These are phyloP conservation scores for Hypoxylon sp. DNA, from an alignment of 2,329 filamentous ascomycete genomes.

Conservation along the genomic window DNA sequence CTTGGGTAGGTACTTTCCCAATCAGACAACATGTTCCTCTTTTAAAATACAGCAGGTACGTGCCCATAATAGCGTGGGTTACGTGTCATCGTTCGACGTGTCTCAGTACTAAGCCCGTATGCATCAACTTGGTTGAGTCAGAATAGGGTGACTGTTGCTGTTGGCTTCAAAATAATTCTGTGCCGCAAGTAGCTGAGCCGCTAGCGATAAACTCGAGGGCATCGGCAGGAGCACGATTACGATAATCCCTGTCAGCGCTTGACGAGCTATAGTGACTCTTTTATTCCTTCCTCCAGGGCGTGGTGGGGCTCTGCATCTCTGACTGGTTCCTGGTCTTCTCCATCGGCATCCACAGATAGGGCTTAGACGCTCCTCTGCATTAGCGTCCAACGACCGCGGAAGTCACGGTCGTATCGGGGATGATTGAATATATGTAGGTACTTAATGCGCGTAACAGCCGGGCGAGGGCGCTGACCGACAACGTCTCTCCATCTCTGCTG, in stretches of 20 bases:
- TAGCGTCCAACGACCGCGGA: neutral
- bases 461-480: neutral
- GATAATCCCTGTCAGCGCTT: neutral
- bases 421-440: neutral
- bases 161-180: too few species aligned
- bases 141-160: neutral
- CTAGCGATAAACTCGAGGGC: neutral
- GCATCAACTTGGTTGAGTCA: neutral
- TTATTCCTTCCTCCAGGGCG: neutral
- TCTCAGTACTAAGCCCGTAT: too few species aligned
- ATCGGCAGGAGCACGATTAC: neutral
- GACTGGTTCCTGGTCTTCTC: neutral
- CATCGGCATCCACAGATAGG: neutral
- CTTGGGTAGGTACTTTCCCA: too few species aligned
- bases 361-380: neutral
- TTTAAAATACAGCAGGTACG: too few species aligned
- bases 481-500: neutral
- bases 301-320: neutral
- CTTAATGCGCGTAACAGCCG: neutral
- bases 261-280: too few species aligned
- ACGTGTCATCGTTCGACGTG: too few species aligned
- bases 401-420: too few species aligned
- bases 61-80: too few species aligned
- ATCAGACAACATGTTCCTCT: too few species aligned
- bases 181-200: neutral